Evolutionary conservation across 129 eudicot species (phyloP).

Genomic region (Flaveria ramosissima): DNA sequence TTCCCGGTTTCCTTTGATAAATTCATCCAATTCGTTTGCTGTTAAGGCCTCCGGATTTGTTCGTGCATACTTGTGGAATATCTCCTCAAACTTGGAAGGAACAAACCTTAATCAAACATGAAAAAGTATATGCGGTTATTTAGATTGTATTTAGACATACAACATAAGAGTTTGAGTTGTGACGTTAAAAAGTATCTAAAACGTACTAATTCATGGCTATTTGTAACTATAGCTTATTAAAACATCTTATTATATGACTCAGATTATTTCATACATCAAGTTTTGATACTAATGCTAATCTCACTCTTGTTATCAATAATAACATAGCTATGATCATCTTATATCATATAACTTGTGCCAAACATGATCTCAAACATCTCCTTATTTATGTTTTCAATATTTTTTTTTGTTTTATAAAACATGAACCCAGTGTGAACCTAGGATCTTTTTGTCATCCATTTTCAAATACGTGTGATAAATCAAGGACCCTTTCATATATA

Average conservation of each 20-base stretch:
- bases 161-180: background rate
- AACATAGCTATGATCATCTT: background rate
- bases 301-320: too few relatives aligned
- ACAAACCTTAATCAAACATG: slow-evolving; percentile 52
- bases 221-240: too few relatives aligned
- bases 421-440: too few relatives aligned
- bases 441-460: too few relatives aligned
- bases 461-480: too few relatives aligned
- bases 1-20: slow-evolving; percentile 68
- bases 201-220: too few relatives aligned
- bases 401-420: too few relatives aligned
- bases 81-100: slow-evolving; percentile 69
- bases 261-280: background rate
- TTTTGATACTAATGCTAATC: background rate
- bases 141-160: background rate
- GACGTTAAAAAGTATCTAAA: background rate
- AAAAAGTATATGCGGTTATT: background rate
- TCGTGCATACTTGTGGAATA: slow-evolving; percentile 65
- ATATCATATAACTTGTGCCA: background rate
- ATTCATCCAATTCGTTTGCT: slow-evolving; percentile 49
- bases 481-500: too few relatives aligned
- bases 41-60: slow-evolving; percentile 55
- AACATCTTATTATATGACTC: background rate
- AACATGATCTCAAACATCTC: background rate
- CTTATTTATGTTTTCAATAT: too few relatives aligned